Conservation (phyloP, 2,329 filamentous ascomycete genomes). For the Arthrobotrys sinensis region DNA sequence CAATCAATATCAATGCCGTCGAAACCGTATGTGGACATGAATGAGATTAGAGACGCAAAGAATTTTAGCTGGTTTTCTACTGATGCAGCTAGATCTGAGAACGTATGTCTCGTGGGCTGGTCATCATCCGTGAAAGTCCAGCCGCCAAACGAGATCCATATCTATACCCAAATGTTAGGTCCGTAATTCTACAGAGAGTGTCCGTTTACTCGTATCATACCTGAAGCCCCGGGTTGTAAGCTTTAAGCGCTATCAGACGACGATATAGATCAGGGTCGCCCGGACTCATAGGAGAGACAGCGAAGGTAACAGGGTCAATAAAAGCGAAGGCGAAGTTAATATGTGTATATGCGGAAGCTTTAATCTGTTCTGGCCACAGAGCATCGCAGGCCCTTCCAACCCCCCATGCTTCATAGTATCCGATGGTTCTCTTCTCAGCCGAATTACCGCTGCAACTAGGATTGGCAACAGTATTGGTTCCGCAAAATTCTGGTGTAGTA, state of each 20-base stretch:
- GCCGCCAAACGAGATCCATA: slow-evolving; percentile 68
- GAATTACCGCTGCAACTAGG: slow-evolving; percentile 65
- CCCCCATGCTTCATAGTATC: slow-evolving; percentile 60
- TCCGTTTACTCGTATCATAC: not conserved
- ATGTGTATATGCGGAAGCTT: slow-evolving; percentile 61
- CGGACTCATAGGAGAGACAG: slow-evolving; percentile 53
- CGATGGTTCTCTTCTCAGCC: slow-evolving; percentile 63
- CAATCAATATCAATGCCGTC: slow-evolving; percentile 67
- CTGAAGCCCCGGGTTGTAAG: slow-evolving; percentile 63
- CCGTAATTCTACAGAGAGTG: too few species aligned
- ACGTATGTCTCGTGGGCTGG: slow-evolving; percentile 61
- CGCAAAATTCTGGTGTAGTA: slow-evolving; percentile 30
- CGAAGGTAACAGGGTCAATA: slow-evolving; percentile 62
- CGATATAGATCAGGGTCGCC: slow-evolving; percentile 60
- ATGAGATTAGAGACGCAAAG: slow-evolving; percentile 56
- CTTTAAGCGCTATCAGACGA: slow-evolving; percentile 66
- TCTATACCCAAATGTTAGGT: slow-evolving; percentile 10
- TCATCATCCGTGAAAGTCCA: slow-evolving; percentile 67
- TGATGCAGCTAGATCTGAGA: slow-evolving; percentile 62
- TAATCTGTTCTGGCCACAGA: slow-evolving; percentile 51
- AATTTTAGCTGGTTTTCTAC: slow-evolving; percentile 52
- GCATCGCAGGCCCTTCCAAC: slow-evolving; percentile 44
- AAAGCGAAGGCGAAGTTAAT: slow-evolving; percentile 62
- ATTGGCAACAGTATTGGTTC: slow-evolving; percentile 54
- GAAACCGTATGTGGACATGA: slow-evolving; percentile 64